phyloP scores from a whole-genome alignment of 441 rosid genomes.

The Viola pubescens region DNA sequence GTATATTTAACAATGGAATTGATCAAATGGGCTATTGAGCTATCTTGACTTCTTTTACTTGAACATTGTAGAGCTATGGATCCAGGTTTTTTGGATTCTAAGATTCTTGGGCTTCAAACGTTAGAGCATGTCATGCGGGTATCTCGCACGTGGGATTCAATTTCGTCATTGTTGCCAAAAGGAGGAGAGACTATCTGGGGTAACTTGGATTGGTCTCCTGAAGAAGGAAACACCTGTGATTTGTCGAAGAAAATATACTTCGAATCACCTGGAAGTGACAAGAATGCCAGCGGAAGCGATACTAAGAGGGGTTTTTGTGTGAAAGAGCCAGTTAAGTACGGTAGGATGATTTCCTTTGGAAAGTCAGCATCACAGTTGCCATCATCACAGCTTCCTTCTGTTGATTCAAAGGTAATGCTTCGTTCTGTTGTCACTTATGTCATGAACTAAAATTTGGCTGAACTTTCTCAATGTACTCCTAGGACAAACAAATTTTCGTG shows the following conservation, averaged over 20 bases:
- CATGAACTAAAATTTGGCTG: background rate
- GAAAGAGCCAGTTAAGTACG: constrained; percentile 34
- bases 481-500: too few relatives aligned
- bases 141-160: constrained; percentile 68
- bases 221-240: constrained; percentile 36
- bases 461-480: too few relatives aligned
- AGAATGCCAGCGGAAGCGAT: constrained; percentile 22
- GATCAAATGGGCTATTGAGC: background rate
- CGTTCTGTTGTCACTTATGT: background rate
- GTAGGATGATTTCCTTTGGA: constrained; percentile 57
- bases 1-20: background rate
- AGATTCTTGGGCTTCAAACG: constrained; percentile 46
- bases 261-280: constrained; percentile 13
- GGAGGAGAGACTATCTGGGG: constrained; percentile 77
- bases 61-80: constrained; percentile 38
- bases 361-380: constrained; percentile 35
- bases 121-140: constrained; percentile 44
- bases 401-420: constrained; percentile 33
- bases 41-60: constrained; percentile 9
- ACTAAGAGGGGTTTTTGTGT: constrained; percentile 19
- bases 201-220: constrained; percentile 45
- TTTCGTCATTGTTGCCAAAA: constrained; percentile 52
- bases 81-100: constrained; percentile 39
- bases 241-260: constrained; percentile 25
- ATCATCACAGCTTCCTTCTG: constrained; percentile 32